phyloP scores from a whole-genome alignment of 129 eudicot genomes.

The Pulicaria dysenterica region DNA sequence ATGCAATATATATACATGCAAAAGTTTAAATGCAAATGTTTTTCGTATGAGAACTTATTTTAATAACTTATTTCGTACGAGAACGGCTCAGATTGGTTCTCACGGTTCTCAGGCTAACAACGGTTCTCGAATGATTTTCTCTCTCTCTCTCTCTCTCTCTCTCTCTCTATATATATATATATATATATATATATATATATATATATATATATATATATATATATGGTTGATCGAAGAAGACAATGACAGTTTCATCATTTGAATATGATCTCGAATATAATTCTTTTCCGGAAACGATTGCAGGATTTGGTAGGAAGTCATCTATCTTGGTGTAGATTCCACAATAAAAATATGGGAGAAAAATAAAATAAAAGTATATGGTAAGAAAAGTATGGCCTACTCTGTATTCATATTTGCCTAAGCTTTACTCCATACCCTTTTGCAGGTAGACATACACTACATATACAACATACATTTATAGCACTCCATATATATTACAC shows the following conservation, averaged over 20 bases:
- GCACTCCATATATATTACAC: conserved; percentile 8
- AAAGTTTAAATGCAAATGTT: too few species aligned
- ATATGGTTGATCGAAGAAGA: too few species aligned
- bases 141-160: too few species aligned
- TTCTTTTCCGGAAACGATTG: not conserved
- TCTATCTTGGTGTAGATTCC: conserved; percentile 33
- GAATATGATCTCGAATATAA: not conserved
- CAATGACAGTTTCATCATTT: not conserved
- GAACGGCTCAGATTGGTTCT: too few species aligned
- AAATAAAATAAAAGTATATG: conserved; percentile 21
- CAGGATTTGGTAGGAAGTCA: conserved; percentile 38
- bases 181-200: too few species aligned
- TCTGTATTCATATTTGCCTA: conserved; percentile 55
- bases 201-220: too few species aligned
- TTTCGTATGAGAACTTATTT: too few species aligned
- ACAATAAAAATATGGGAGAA: conserved; percentile 7
- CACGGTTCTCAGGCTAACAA: too few species aligned
- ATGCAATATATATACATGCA: too few species aligned
- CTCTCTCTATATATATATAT: too few species aligned
- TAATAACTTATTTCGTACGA: too few species aligned
- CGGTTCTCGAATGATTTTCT: too few species aligned
- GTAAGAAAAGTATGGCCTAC: conserved; percentile 55
- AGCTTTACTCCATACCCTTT: conserved; percentile 59
- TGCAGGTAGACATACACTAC: conserved; percentile 39
- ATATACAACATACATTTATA: conserved; percentile 32